Conservation (phyloP, 1,139 yeast genomes). For the Lodderomyces theae region DNA sequence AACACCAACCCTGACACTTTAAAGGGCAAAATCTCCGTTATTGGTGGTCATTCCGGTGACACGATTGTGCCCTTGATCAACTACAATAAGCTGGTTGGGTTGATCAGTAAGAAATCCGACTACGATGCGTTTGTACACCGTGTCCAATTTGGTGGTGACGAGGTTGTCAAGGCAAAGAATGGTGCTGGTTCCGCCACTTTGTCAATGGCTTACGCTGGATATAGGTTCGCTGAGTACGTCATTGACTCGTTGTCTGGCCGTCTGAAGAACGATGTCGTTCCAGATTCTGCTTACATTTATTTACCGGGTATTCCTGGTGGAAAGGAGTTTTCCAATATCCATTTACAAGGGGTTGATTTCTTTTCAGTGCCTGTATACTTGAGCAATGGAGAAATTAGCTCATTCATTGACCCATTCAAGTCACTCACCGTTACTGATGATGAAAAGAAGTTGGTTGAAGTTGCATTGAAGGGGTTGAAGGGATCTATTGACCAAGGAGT, state of each 20-base stretch:
- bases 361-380: conserved; percentile 63
- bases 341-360: conserved; percentile 46
- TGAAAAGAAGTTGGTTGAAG: conserved; percentile 48
- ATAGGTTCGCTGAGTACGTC: conserved; percentile 57
- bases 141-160: conserved; percentile 78
- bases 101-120: conserved; percentile 21
- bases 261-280: conserved; percentile 18
- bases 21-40: conserved; percentile 51
- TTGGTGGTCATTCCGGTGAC: conserved; percentile 79
- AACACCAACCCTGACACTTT: conserved; percentile 32
- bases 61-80: conserved; percentile 63
- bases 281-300: conserved; percentile 61
- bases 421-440: conserved; percentile 31
- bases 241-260: conserved; percentile 41
- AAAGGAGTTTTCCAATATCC: conserved; percentile 36
- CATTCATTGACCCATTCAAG: conserved; percentile 45
- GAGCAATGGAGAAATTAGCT: conserved; percentile 47
- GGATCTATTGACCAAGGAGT: conserved; percentile 62
- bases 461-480: conserved; percentile 54
- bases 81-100: conserved; percentile 25
- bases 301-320: conserved; percentile 58
- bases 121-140: conserved; percentile 51
- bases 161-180: conserved; percentile 72
- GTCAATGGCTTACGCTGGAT: conserved; percentile 77
- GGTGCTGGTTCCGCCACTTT: conserved; percentile 79